A percentile compares a stretch with the other conserved stretches of the same genome.
phyloP scores from a whole-genome alignment of 116 monocot species.

The Posidonia oceanica region DNA sequence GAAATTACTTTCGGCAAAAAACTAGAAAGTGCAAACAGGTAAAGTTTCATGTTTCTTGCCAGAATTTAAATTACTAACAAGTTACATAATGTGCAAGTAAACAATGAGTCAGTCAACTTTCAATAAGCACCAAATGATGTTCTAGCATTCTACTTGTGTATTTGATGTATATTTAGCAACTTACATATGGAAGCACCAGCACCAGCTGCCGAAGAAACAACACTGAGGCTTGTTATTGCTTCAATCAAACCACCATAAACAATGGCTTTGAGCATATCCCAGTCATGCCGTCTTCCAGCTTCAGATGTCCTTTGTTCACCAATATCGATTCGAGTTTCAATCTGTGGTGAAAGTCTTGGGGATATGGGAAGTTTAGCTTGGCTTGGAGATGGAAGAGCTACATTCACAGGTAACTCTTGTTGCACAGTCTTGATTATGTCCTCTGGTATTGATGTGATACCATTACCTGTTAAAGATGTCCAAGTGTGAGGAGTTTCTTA shows the following conservation, averaged over 20 bases:
- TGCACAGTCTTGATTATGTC: not conserved
- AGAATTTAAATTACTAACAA: not conserved
- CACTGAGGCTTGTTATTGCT: constrained; percentile 57
- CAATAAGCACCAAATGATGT: too few species aligned
- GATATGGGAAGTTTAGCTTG: not conserved
- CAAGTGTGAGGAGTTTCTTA: not conserved
- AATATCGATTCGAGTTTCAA: constrained; percentile 17
- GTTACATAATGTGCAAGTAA: not conserved
- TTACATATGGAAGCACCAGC: constrained; percentile 59
- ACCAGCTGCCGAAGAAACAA: constrained; percentile 74
- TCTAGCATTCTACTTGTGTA: not conserved
- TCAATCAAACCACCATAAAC: constrained; percentile 83
- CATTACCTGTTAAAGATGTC: not conserved
- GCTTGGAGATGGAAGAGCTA: not conserved
- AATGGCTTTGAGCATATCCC: constrained; percentile 77
- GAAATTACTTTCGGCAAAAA: not conserved
- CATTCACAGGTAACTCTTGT: not conserved
- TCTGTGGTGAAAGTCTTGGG: not conserved
- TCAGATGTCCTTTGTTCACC: constrained; percentile 2
- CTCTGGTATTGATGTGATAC: not conserved
- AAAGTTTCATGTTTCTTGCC: not conserved
- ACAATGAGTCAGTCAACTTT: not conserved
- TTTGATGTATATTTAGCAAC: constrained; percentile 1
- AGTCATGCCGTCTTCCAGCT: constrained; percentile 16
- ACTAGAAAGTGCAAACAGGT: not conserved